phyloP scores from a whole-genome alignment of 2,329 filamentous ascomycete genomes.

The Hypoxylon sp. region DNA sequence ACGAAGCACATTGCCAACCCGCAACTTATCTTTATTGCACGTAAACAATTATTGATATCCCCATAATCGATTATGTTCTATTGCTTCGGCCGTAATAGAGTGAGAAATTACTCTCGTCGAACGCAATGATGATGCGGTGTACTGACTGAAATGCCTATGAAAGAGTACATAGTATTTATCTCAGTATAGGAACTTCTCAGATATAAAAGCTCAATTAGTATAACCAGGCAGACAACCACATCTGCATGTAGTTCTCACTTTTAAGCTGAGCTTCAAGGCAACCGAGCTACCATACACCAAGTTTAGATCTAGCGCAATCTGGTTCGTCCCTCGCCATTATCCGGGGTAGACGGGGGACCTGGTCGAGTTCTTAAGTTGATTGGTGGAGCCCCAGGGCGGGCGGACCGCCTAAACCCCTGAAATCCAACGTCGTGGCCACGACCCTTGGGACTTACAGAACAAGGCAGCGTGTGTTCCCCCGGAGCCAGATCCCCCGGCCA shows the following conservation, averaged over 20 bases:
- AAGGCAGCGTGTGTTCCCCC: constrained; percentile 16
- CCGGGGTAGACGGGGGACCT: constrained; percentile 31
- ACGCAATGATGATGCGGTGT: neutral
- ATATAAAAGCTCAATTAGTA: neutral
- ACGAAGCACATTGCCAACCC: neutral
- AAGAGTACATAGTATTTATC: no score
- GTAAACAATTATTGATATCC: neutral
- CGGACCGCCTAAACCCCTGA: constrained; percentile 20
- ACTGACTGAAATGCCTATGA: no score
- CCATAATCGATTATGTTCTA: neutral
- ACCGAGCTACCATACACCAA: neutral
- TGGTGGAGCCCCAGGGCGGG: constrained; percentile 30
- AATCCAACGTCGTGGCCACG: constrained; percentile 7
- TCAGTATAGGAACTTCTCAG: no score
- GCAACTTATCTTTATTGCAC: neutral
- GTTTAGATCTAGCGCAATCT: neutral
- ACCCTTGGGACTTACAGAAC: constrained; percentile 5
- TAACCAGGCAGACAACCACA: neutral
- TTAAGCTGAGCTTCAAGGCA: neutral
- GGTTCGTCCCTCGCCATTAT: constrained; percentile 15
- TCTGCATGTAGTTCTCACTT: neutral
- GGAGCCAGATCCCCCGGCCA: constrained; percentile 41
- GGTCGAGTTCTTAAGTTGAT: constrained; percentile 31
- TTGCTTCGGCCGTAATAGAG: neutral
- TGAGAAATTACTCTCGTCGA: neutral